Base-by-base conservation (phyloP, 2,329 filamentous ascomycete species). In the Thermothelomyces thermophilus region DNA sequence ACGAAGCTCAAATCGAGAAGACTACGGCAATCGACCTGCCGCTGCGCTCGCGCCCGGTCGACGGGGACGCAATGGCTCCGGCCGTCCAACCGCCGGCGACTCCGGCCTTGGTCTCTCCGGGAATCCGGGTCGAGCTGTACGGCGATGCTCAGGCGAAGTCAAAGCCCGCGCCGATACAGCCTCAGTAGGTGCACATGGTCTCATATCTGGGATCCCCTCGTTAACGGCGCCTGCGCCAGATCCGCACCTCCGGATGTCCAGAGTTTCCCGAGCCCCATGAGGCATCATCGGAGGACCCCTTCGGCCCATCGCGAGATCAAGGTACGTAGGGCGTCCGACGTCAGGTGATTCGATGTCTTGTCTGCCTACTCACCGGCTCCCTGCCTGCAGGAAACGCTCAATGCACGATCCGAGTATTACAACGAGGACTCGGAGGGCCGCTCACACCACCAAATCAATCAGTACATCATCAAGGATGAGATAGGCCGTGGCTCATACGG, bases 401-500 rank as follows among this genome's bases (percentile, higher is more conserved):
- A 96, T 73, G 91, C 91, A 48, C 83, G 82, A 52, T 90, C 89
- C 26, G 83, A 93, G 64, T 95, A 94, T 68, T 84, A 80, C 54
- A 93, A 84, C 62, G 90, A 90, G 65, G 85, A 91, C 60, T 76
- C 84, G 58, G 89, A 95, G 63, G 90, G 90, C 22, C 79, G 75
- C 44, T 83, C 86, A 2, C 83, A 94, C 63, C 88, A 94, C 64
- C 80, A 83, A 51, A 91, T 97, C 71, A 97, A 97, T 66, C 91
- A 97, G 70, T 98, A 97, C 67, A 76, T 86, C 51, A 93, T 98
- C 63, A 84, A 86, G 66, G 86, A 95, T 66, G 91, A 97, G 73
- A 96, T 98, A 61, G 93, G 93, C n/a, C 79, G 90, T 57, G 93
- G 93, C 16, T 97, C 91, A 0, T 98, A 95, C 66, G 93, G 93